Evolutionary conservation across 345 rosid genomes (phyloP), one percentile per base, ranked within the genome.

Genomic region (Citrus sp.): DNA sequence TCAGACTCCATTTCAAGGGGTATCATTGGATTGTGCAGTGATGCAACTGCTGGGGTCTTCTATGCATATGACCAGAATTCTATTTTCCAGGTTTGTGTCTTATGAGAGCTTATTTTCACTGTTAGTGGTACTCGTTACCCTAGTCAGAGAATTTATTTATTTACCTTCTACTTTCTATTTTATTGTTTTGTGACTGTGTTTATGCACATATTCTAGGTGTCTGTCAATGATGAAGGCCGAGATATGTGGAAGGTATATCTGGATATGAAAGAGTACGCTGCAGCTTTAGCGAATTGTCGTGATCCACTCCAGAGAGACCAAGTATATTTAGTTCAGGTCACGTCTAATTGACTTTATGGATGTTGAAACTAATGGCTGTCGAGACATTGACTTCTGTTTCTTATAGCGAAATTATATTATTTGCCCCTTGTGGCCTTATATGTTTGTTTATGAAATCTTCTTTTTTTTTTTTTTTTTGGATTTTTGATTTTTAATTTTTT

Each of bases 161-260:
- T 54, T 54, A 54, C 51, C 51, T 46, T 54, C 7, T 18, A 54
- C 58, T 8, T 54, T 54, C 22, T 51, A 51, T 51, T 51, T 54
- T 54, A 54, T 54, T 54, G 58, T 54, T 77, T 30, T 62, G 32
- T 38, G 25, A 27, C 75, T 65, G 77, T 21, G 12, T 42, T 63
- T 76, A 66, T 75, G 77, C 79, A 77, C 73, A 84, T 75, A 59
- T 81, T 82, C 3, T 81, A 96, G 99, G 98, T 96, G 56, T 94
- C 99, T 76, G 95, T 96, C 74, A 87, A 84, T 84, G 99, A 96
- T 30, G 99, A 96, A 91, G 93, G 92, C 72, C 90, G 97, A 73
- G 98, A 94, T 85, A 96, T 96, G 99, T 96, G 99, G 99, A 96
- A 92, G 92, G 98, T 96, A 74, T 91, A 96, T 86, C 89, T 94